Evolutionary conservation across 2,329 filamentous ascomycete species (phyloP).

Genomic region (Hymenoscyphus repandus): DNA sequence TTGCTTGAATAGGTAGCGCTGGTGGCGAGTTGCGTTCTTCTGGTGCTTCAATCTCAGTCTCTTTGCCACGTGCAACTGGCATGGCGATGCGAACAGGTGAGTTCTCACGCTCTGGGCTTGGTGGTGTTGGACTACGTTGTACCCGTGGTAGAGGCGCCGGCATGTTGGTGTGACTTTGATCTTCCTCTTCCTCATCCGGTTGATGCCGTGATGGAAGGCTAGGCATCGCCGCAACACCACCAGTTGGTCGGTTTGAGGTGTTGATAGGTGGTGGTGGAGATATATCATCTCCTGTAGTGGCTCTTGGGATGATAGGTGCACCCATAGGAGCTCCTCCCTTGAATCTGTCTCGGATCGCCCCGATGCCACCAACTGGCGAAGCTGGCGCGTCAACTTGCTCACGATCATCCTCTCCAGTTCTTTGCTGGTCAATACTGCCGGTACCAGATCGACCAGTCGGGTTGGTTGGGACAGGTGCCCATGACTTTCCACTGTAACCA

Average conservation of each 20-base stretch:
- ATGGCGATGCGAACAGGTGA: slow-evolving; percentile 84
- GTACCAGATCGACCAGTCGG: slow-evolving; percentile 60
- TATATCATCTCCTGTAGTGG: slow-evolving; percentile 29
- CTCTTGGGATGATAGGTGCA: slow-evolving; percentile 35
- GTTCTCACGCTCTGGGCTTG: slow-evolving; percentile 47
- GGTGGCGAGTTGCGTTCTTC: slow-evolving; percentile 45
- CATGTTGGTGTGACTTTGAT: slow-evolving; percentile 43
- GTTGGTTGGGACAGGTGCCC: slow-evolving; percentile 76
- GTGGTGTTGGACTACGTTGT: slow-evolving; percentile 33
- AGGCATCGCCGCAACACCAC: slow-evolving; percentile 73
- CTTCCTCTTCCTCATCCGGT: slow-evolving; percentile 42
- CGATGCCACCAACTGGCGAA: slow-evolving; percentile 59
- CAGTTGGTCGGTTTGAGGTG: slow-evolving; percentile 55
- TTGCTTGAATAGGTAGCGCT: slow-evolving; percentile 57
- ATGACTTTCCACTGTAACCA: slow-evolving; percentile 82
- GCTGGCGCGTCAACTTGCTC: slow-evolving; percentile 44
- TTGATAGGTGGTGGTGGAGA: slow-evolving; percentile 33
- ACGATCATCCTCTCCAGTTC: slow-evolving; percentile 51
- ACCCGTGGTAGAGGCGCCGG: slow-evolving; percentile 37
- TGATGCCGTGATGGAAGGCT: slow-evolving; percentile 60
- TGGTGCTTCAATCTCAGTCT: slow-evolving; percentile 47
- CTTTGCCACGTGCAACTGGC: slow-evolving; percentile 65
- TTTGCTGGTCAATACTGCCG: slow-evolving; percentile 49
- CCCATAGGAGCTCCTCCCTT: slow-evolving; percentile 70
- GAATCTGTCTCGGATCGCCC: slow-evolving; percentile 77